Percentiles rank a stretch among this genome's conserved stretches.
These are phyloP conservation scores for Scytalidium lignicola DNA, from an alignment of 2,329 filamentous ascomycete genomes.

Conservation along the genomic window DNA sequence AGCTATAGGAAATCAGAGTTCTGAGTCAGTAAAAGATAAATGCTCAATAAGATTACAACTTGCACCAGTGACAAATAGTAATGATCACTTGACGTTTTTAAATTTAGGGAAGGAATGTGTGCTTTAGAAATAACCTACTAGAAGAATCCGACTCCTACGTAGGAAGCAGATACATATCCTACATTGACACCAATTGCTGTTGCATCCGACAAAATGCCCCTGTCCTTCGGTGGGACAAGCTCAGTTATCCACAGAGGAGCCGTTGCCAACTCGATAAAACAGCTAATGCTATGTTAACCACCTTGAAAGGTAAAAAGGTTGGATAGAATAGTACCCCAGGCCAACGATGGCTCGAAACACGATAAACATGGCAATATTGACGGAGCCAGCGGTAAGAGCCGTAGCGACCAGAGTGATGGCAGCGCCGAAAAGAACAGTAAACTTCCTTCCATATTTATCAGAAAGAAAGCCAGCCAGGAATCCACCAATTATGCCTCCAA, in stretches of 20 bases:
- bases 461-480: not conserved
- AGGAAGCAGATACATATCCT: conserved; percentile 1
- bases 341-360: conserved; percentile 1
- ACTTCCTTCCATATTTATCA: conserved; percentile 2
- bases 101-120: not conserved
- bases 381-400: not conserved
- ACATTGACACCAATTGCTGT: not conserved
- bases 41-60: too few species aligned
- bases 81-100: too few species aligned
- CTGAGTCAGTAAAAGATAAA: too few species aligned
- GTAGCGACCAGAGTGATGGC: not conserved
- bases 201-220: not conserved
- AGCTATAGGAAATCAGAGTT: too few species aligned
- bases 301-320: not conserved
- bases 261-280: not conserved
- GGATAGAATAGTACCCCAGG: not conserved
- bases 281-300: not conserved
- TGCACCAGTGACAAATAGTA: too few species aligned
- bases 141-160: conserved; percentile 1
- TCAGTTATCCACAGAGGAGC: conserved; percentile 1
- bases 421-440: not conserved
- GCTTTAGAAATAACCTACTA: not conserved
- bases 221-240: not conserved
- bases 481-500: not conserved
- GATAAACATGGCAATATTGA: conserved; percentile 4